Base-by-base conservation (phyloP, 2,329 filamentous ascomycete genomes). In the Diaporthe sp. region DNA sequence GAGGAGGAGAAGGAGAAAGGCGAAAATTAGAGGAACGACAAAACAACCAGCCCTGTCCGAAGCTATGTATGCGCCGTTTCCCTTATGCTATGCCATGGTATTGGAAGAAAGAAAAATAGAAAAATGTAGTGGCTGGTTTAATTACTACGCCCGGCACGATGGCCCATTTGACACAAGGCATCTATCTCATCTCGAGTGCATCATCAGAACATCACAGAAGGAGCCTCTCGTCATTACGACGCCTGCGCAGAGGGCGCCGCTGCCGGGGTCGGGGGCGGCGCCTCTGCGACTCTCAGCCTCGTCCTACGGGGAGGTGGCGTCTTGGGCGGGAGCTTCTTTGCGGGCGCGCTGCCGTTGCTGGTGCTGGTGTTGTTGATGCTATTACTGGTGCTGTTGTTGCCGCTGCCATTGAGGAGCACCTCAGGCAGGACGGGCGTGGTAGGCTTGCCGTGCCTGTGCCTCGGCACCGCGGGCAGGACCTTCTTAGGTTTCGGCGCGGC, bases 391-490 rank as follows among this genome's bases (percentile, higher is more conserved):
- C 12, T 39, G 34, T 39, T 39, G 25, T 31, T 39, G 28, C 28
- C 53, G 34, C 51, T 37, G 42, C 49, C 73, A 31, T 70, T 70
- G n/a, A 74, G 31, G 12, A 72, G 71, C 57, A 76, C 44, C 46
- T 70, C 44, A 25, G 73, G 77, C 25, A 62, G 42, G 51, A 42
- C 55, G 34, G 79, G 70, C 53, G 78, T 79, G 65, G 83, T 81
- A 2, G 88, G 88, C 6, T 86, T 82, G 10, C 90, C 90, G 75
- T 91, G 89, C 3, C 88, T 85, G 76, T 91, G 89, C 78, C 84
- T 89, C 2, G 90, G 90, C 28, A 92, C 88, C 62, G 86, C 87
- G 2, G 90, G 90, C 6, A 90, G 81, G 2, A 85, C 84, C 78
- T 87, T 89, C 80, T 87, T 89, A 10, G 85, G 79, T 75, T 82